Conservation (phyloP, 305 asterid species). For the Fraxinus dipetala region DNA sequence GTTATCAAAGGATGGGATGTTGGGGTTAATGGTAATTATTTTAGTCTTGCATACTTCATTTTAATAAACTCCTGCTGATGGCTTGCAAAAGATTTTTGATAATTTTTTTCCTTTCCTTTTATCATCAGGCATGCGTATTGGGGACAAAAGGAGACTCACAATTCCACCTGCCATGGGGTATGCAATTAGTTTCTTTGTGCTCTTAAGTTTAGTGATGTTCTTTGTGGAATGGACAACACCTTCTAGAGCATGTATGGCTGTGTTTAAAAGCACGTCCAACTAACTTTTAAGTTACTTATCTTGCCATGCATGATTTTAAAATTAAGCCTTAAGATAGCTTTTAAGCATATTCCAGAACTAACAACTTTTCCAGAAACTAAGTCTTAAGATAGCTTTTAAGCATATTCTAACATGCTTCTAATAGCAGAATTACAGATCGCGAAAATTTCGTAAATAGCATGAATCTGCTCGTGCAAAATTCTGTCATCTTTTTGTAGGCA, state of each 20-base stretch:
- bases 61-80: neutral
- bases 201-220: neutral
- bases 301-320: neutral
- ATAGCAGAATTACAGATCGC: neutral
- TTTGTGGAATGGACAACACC: neutral
- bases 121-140: conserved; percentile 81
- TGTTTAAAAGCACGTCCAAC: neutral
- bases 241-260: neutral
- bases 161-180: conserved; percentile 87
- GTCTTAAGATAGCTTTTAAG: neutral
- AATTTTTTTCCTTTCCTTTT: conserved; percentile 18
- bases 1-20: conserved; percentile 98
- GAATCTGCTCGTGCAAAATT: neutral
- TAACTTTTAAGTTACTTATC: neutral
- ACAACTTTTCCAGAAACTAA: neutral
- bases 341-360: neutral
- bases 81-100: neutral
- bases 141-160: conserved; percentile 63
- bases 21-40: conserved; percentile 73
- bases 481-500: neutral
- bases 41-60: neutral
- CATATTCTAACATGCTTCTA: neutral
- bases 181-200: conserved; percentile 12
- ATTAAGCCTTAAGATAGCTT: neutral
- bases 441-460: neutral